A percentile compares a stretch with the other conserved stretches of the same genome.
Evolutionary conservation across 352 stramenopile species (phyloP).

Genomic region (Phytophthora aleatoria): DNA sequence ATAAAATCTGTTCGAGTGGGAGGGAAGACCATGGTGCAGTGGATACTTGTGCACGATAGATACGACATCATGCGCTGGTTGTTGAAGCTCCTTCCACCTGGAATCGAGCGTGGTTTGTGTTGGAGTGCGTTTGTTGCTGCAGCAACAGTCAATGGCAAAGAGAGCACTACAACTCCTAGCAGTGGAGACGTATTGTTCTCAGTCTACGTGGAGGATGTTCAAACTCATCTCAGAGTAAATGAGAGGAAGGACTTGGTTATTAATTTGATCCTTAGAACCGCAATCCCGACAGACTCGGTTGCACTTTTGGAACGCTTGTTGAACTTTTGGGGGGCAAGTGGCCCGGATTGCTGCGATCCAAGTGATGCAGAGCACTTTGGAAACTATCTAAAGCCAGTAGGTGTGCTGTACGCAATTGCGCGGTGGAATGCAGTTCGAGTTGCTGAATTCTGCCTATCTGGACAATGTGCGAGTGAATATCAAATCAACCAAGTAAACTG

Average conservation of each 20-base stretch:
- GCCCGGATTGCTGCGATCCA: not conserved
- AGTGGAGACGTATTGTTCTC: conserved; percentile 15
- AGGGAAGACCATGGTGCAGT: conserved; percentile 35
- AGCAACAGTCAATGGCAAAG: not conserved
- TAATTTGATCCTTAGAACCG: conserved; percentile 17
- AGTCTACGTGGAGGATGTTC: conserved; percentile 13
- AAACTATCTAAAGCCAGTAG: not conserved
- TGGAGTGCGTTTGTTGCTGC: conserved; percentile 26
- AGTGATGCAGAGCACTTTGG: not conserved
- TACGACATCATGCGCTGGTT: conserved; percentile 29
- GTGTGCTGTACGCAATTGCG: conserved; percentile 27
- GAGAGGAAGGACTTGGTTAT: conserved; percentile 14
- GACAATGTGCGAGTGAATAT: not conserved
- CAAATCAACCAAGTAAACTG: conserved; percentile 1
- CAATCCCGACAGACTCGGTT: conserved; percentile 24
- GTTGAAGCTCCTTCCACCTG: conserved; percentile 8
- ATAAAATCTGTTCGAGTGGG: conserved; percentile 24
- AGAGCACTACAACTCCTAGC: not conserved
- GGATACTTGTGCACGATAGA: conserved; percentile 31
- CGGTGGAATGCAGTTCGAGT: conserved; percentile 47
- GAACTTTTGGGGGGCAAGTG: not conserved
- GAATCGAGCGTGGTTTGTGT: conserved; percentile 13
- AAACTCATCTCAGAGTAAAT: conserved; percentile 3
- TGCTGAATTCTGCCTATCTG: conserved; percentile 14
- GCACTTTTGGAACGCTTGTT: conserved; percentile 12